Percentiles rank a stretch among this genome's conserved stretches.
Evolutionary conservation across 2,329 filamentous ascomycete species (phyloP).

Genomic region (Epichloe hybrida): DNA sequence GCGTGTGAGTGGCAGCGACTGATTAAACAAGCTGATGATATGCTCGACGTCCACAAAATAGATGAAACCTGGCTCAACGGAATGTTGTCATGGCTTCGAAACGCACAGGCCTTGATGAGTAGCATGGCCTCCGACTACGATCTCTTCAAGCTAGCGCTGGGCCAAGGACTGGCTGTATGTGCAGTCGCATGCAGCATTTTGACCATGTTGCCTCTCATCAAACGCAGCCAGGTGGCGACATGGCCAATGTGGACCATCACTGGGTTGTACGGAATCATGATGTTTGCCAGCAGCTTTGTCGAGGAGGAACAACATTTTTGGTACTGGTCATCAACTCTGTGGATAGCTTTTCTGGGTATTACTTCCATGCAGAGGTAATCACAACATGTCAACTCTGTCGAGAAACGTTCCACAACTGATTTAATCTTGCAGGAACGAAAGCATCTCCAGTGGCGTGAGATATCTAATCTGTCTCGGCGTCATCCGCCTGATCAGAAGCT

Average conservation of each 20-base stretch:
- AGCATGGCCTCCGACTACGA: conserved; percentile 89
- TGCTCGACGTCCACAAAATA: conserved; percentile 14
- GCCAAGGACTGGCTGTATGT: conserved; percentile 24
- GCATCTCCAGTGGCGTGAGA: conserved; percentile 18
- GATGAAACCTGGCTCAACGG: conserved; percentile 27
- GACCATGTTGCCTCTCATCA: conserved; percentile 6
- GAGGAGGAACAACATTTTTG: conserved; percentile 98
- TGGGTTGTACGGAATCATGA: conserved; percentile 61
- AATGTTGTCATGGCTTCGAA: conserved; percentile 49
- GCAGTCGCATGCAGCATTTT: conserved; percentile 14
- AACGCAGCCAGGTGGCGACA: conserved; percentile 24
- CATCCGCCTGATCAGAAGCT: conserved; percentile 58
- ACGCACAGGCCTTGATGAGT: conserved; percentile 69
- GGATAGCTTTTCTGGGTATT: conserved; percentile 43
- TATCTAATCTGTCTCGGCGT: conserved; percentile 37
- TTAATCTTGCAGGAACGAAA: conserved; percentile 13
- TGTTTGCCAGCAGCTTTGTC: conserved; percentile 96
- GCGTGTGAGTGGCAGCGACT: conserved; percentile 53
- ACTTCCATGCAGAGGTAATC: conserved; percentile 30
- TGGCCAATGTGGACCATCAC: conserved; percentile 31
- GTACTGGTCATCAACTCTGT: conserved; percentile 77
- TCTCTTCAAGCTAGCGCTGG: conserved; percentile 44
- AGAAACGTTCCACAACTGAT: neutral
- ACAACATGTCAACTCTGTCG: neutral
- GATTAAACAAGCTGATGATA: conserved; percentile 11